Evolutionary conservation across 2,329 filamentous ascomycete species (phyloP).

Genomic region (Amauroascus verrucosus): DNA sequence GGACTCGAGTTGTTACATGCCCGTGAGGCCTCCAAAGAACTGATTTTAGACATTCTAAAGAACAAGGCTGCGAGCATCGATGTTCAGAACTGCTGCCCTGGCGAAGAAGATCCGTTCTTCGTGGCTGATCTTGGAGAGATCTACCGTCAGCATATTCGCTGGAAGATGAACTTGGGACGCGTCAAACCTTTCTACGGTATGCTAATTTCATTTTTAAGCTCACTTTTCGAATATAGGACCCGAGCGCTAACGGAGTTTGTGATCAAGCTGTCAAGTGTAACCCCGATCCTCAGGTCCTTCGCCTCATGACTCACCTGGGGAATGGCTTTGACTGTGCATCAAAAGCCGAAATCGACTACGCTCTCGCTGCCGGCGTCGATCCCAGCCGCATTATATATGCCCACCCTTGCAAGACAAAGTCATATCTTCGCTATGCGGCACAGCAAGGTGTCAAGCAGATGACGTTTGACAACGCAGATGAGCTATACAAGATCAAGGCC

Average conservation of each 20-base stretch:
- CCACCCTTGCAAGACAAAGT: constrained; percentile 99
- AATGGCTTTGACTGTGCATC: constrained; percentile 97
- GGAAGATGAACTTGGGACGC: constrained; percentile 86
- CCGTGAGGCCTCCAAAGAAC: constrained; percentile 54
- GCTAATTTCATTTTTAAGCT: too few species aligned
- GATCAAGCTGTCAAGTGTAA: constrained; percentile 93
- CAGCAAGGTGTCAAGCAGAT: constrained; percentile 84
- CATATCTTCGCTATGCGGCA: constrained; percentile 84
- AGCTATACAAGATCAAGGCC: constrained; percentile 95
- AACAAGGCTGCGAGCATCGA: constrained; percentile 75
- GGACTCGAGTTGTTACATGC: constrained; percentile 38
- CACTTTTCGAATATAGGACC: background rate
- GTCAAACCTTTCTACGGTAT: constrained; percentile 94
- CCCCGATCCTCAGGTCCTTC: constrained; percentile 79
- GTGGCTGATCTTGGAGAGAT: constrained; percentile 96
- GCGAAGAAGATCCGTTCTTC: constrained; percentile 96
- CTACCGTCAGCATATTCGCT: constrained; percentile 95
- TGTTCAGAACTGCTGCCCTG: constrained; percentile 75
- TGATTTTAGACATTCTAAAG: constrained; percentile 81
- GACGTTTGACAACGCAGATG: constrained; percentile 98
- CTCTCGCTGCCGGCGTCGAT: constrained; percentile 70
- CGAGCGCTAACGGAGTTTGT: background rate
- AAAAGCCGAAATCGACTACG: constrained; percentile 91
- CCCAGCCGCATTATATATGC: constrained; percentile 95
- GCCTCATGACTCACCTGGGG: constrained; percentile 75